phyloP scores from a whole-genome alignment of 768 basidiomycete species.

The Rhodotorula toruloides region DNA sequence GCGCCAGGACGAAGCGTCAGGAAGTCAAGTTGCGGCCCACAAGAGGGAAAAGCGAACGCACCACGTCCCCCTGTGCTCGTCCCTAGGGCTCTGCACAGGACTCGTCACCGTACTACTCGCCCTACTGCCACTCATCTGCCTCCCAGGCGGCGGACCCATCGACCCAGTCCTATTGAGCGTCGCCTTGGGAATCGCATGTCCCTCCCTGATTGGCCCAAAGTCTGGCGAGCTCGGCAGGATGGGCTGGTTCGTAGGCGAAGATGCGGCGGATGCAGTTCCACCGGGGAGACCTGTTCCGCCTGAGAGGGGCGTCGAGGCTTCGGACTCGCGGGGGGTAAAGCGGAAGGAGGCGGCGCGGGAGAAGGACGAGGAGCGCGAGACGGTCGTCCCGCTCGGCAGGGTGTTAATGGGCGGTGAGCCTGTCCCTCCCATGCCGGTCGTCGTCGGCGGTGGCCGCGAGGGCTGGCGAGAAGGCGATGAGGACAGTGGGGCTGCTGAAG shows the following conservation, averaged over 20 bases:
- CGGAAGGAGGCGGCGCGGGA: conserved; percentile 29
- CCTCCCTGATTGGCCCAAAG: neutral
- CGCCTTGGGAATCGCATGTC: neutral
- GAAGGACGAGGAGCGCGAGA: conserved; percentile 24
- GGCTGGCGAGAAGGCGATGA: too few species aligned
- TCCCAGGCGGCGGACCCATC: neutral
- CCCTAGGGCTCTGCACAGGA: conserved; percentile 11
- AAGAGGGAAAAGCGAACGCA: neutral
- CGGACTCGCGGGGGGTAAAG: conserved; percentile 23
- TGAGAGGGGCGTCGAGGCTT: neutral
- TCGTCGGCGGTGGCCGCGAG: too few species aligned
- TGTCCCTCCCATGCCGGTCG: too few species aligned
- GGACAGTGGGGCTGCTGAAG: too few species aligned
- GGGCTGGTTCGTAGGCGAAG: neutral
- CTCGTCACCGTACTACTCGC: neutral
- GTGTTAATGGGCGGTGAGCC: neutral
- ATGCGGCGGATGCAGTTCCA: too few species aligned
- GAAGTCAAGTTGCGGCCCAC: neutral
- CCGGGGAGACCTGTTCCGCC: neutral
- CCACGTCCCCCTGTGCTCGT: conserved; percentile 33
- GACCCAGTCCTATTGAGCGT: neutral
- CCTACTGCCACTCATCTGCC: neutral
- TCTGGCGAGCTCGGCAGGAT: neutral
- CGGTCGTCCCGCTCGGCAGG: neutral
- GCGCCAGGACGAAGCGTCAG: neutral